Evolutionary conservation across 352 stramenopile genomes (phyloP).

Genomic region (Phytopythium sindhum): DNA sequence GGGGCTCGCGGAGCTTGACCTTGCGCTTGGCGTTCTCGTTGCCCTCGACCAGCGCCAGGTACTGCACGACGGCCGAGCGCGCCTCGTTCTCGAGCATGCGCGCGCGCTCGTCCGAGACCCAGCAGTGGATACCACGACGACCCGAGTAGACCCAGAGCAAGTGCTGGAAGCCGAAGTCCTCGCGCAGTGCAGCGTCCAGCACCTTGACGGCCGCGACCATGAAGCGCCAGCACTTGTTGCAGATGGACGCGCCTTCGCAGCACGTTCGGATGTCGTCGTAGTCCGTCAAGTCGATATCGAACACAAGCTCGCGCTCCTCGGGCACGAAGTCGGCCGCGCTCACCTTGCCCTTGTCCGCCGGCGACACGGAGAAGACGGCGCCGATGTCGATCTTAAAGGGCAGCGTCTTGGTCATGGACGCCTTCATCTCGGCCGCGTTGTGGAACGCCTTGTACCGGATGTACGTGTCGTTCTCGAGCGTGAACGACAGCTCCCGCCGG

Average conservation of each 20-base stretch:
- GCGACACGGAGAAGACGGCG: conserved; percentile 92
- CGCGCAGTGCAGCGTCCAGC: conserved; percentile 84
- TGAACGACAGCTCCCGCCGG: conserved; percentile 98
- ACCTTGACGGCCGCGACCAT: conserved; percentile 98
- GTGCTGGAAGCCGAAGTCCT: conserved; percentile 99
- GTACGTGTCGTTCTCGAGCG: conserved; percentile 98
- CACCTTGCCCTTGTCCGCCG: conserved; percentile 84
- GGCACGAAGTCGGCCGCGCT: conserved; percentile 87
- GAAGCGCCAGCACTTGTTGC: conserved; percentile 96
- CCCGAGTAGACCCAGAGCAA: conserved; percentile 99
- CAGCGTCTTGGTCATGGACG: conserved; percentile 88
- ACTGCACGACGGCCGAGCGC: conserved; percentile 95
- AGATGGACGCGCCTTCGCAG: conserved; percentile 90
- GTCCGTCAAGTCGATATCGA: conserved; percentile 99
- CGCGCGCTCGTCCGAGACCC: conserved; percentile 96
- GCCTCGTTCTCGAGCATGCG: conserved; percentile 95
- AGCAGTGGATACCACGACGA: conserved; percentile 99
- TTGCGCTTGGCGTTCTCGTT: conserved; percentile 89
- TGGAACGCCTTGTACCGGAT: conserved; percentile 97
- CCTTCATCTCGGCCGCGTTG: conserved; percentile 83
- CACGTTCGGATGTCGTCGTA: conserved; percentile 99
- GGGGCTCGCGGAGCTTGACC: conserved; percentile 87
- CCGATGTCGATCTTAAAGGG: conserved; percentile 99
- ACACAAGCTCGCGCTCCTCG: conserved; percentile 97
- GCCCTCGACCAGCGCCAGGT: conserved; percentile 93